phyloP scores from a whole-genome alignment of 1,284 basidiomycete species.

The Fomitopsis betulina region DNA sequence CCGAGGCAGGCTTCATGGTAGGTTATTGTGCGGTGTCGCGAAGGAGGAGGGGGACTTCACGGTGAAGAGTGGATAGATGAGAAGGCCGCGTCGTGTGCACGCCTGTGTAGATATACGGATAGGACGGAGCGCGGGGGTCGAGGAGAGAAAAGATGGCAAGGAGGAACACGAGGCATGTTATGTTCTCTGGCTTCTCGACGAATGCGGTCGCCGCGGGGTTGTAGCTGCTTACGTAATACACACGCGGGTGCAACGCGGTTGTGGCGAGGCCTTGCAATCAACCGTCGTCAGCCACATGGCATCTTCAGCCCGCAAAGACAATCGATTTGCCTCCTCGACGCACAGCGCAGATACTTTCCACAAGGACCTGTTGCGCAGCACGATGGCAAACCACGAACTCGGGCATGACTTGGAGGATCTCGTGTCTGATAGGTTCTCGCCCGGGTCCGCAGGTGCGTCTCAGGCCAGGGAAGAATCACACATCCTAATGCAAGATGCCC shows the following conservation, averaged over 20 bases:
- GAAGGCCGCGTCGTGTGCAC: background rate
- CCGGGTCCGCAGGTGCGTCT: background rate
- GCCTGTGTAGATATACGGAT: conserved; percentile 13
- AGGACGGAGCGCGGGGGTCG: conserved; percentile 2
- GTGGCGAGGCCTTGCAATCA: conserved; percentile 15
- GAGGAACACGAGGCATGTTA: conserved; percentile 20
- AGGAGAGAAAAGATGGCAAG: conserved; percentile 6
- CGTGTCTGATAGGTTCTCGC: background rate
- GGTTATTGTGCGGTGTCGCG: background rate
- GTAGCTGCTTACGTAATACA: conserved; percentile 15
- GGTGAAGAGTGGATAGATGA: conserved; percentile 9
- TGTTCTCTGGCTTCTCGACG: conserved; percentile 1
- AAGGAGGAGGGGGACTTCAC: background rate
- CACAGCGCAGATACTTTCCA: background rate
- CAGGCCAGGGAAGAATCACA: background rate
- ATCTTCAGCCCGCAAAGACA: background rate
- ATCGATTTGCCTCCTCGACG: background rate
- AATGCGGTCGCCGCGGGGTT: conserved; percentile 7
- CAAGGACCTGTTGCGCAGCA: background rate
- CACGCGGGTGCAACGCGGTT: conserved; percentile 23
- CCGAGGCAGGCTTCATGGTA: conserved; percentile 32
- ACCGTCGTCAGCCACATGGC: background rate
- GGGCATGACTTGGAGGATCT: too few species aligned
- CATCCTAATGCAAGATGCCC: background rate
- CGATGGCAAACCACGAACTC: too few species aligned